A percentile compares a stretch with the other conserved stretches of the same genome.
Evolutionary conservation across 2,329 filamentous ascomycete species (phyloP).

Genomic region (Lasiodiplodia hormozganensis): DNA sequence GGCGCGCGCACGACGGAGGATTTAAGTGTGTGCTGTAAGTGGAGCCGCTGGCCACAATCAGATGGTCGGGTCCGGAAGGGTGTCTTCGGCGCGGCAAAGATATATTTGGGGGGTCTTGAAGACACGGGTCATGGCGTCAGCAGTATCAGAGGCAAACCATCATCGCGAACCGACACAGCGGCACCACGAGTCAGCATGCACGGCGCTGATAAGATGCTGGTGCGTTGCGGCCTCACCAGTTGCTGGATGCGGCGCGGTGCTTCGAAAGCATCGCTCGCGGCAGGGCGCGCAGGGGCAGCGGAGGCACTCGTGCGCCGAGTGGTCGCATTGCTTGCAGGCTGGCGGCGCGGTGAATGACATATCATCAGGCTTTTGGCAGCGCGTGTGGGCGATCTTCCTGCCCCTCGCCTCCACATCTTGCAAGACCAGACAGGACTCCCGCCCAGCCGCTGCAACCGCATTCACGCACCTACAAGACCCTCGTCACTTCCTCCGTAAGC

Average conservation of each 20-base stretch:
- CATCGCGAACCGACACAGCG: slow-evolving; percentile 2
- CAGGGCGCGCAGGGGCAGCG: background rate
- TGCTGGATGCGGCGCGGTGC: background rate
- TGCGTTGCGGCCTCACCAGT: background rate
- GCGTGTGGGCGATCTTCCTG: background rate
- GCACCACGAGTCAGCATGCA: slow-evolving; percentile 1
- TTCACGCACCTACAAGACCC: slow-evolving; percentile 6
- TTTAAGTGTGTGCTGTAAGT: slow-evolving; percentile 17
- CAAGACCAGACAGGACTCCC: background rate
- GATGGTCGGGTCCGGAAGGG: background rate
- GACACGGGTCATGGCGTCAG: background rate
- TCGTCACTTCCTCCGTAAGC: slow-evolving; percentile 21
- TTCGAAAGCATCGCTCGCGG: background rate
- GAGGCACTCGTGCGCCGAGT: background rate
- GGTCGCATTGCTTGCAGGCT: background rate
- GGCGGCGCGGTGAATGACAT: background rate
- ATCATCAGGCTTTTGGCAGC: slow-evolving; percentile 11
- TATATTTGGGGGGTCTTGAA: background rate
- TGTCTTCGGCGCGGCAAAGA: background rate
- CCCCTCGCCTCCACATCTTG: slow-evolving; percentile 11
- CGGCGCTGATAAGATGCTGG: slow-evolving; percentile 5
- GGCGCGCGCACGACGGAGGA: slow-evolving; percentile 11
- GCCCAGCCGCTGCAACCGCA: slow-evolving; percentile 20
- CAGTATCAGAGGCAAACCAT: background rate
- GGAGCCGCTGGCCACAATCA: slow-evolving; percentile 15